Percentiles rank a stretch among this genome's conserved stretches.
These are phyloP conservation scores for Amanita pallidorosea DNA, from an alignment of 768 basidiomycete genomes.

Conservation along the genomic window DNA sequence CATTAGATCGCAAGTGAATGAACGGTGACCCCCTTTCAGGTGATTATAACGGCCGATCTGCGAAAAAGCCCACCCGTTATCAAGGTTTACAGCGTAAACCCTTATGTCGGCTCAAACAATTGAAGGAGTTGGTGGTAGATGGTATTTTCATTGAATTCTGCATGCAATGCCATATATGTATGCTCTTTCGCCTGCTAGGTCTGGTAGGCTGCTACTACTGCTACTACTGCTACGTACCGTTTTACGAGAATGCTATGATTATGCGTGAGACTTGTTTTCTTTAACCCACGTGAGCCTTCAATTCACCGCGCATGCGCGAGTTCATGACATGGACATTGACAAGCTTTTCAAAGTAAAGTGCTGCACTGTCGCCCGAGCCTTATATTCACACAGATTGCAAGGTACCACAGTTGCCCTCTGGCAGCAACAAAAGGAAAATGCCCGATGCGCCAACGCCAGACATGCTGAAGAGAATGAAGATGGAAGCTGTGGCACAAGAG, in stretches of 20 bases:
- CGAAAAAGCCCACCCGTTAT: conserved; percentile 96
- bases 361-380: background rate
- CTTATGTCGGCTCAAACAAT: conserved; percentile 57
- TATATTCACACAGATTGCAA: conserved; percentile 12
- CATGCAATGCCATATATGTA: conserved; percentile 1
- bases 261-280: background rate
- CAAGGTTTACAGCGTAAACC: conserved; percentile 95
- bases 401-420: conserved; percentile 58
- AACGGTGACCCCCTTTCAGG: conserved; percentile 31
- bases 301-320: background rate
- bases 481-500: conserved; percentile 28
- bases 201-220: background rate
- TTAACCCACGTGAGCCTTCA: background rate
- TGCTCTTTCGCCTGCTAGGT: background rate
- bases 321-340: conserved; percentile 33
- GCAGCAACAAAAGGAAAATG: conserved; percentile 63
- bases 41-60: conserved; percentile 90
- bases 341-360: conserved; percentile 36
- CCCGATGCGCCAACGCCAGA: conserved; percentile 70
- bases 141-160: background rate
- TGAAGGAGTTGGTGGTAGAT: conserved; percentile 2
- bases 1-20: background rate
- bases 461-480: conserved; percentile 71
- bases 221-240: background rate
- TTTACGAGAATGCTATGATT: conserved; percentile 3